These are phyloP conservation scores for Phellinidium pouzarii DNA, from an alignment of 1,284 basidiomycete species.

Conservation along the genomic window DNA sequence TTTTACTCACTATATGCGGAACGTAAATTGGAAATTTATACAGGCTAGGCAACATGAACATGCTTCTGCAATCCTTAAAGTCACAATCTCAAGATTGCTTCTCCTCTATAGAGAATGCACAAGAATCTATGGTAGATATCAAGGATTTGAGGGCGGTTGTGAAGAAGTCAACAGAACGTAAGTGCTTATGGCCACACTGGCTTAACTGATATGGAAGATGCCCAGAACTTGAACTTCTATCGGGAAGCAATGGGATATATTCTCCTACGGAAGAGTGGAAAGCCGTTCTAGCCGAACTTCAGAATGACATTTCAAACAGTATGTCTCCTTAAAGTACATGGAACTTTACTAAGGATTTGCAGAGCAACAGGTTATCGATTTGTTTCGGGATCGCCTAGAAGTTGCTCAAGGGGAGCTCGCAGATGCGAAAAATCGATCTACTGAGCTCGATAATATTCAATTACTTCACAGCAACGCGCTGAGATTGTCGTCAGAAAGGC, in stretches of 20 bases:
- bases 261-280: conserved; percentile 12
- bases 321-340: not conserved
- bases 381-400: conserved; percentile 17
- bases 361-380: conserved; percentile 18
- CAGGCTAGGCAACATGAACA: conserved; percentile 8
- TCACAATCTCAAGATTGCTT: conserved; percentile 7
- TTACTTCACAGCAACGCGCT: not conserved
- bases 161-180: conserved; percentile 12
- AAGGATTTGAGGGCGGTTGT: conserved; percentile 1
- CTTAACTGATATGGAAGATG: not conserved
- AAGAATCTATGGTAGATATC: conserved; percentile 1
- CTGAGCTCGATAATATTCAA: conserved; percentile 13
- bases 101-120: not conserved
- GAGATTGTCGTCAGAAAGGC: not conserved
- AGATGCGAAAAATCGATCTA: conserved; percentile 13
- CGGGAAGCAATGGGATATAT: conserved; percentile 6
- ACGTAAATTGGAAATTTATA: not conserved
- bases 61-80: conserved; percentile 4
- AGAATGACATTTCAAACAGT: conserved; percentile 7
- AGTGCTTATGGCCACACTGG: not conserved
- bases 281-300: conserved; percentile 10
- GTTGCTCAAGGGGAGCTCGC: conserved; percentile 14
- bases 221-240: conserved; percentile 6
- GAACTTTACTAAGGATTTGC: not conserved
- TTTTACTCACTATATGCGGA: not conserved